Evolutionary conservation across 176 grass and related monocot genomes (phyloP).

Genomic region (Carex littledalei): DNA sequence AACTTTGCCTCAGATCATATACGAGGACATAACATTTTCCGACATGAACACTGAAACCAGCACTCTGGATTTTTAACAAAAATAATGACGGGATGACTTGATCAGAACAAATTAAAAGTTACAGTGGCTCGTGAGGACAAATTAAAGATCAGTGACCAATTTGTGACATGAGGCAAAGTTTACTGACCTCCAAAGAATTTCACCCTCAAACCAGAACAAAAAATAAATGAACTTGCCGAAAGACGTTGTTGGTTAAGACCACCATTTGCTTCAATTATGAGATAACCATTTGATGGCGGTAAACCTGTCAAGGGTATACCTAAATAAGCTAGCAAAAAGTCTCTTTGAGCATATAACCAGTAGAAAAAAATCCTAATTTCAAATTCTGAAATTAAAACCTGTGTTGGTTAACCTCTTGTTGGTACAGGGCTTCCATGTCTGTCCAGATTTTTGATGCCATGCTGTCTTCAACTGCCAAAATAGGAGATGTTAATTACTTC

Average conservation of each 20-base stretch:
- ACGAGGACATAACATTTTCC: neutral
- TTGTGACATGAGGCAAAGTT: neutral
- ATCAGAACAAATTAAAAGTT: neutral
- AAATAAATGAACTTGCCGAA: slow-evolving; percentile 59
- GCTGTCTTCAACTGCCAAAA: slow-evolving; percentile 50
- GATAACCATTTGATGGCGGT: slow-evolving; percentile 76
- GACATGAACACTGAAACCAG: slow-evolving; percentile 1
- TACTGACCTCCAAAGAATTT: neutral
- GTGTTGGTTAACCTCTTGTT: slow-evolving; percentile 39
- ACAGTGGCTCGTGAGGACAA: neutral
- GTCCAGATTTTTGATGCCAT: slow-evolving; percentile 43
- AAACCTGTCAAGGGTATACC: slow-evolving; percentile 45
- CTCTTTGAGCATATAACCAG: slow-evolving; percentile 4
- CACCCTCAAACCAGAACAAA: neutral
- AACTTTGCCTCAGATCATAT: neutral
- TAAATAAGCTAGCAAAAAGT: slow-evolving; percentile 13
- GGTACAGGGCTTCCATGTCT: slow-evolving; percentile 58
- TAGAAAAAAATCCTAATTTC: neutral
- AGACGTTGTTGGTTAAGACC: slow-evolving; percentile 90
- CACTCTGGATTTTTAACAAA: neutral
- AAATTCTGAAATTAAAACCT: slow-evolving; percentile 43
- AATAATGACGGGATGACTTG: neutral
- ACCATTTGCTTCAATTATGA: slow-evolving; percentile 94
- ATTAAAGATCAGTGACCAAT: neutral
- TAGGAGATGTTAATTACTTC: neutral